Base-by-base conservation (phyloP, 2,329 filamentous ascomycete genomes). In the Dactylellina cionopaga region DNA sequence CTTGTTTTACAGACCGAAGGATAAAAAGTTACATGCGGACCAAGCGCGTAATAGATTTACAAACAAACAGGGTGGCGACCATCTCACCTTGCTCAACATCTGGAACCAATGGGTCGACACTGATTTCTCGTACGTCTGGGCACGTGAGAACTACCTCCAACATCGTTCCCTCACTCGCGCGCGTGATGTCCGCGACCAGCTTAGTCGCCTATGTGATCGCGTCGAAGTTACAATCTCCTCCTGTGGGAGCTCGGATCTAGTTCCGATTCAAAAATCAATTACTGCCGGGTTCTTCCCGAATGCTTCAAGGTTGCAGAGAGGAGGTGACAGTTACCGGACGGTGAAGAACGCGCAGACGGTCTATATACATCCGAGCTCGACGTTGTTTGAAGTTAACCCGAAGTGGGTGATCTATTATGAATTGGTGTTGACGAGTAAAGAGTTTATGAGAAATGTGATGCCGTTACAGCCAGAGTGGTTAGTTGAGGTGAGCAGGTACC, bases 11-110 rank as follows among this genome's bases (percentile, higher is more conserved):
- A 86, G 92, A 0, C 93, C 95, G 17, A 96, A 97, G 79, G 93
- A 99, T 82, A 97, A 98, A 84, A 96, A 96, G 80, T 90, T 97
- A 25, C 92, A 97, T 78, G 95, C 95, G 10, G 94, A 99, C 80
- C 92, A 90, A 74, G 95, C 95, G 0, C 88, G 92, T 11, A 89
- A 90, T 33, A 88, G 94, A 1, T 98, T 98, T 81, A 96, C 92
- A 0, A 84, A 94, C 79, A 92, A 92, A 77, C 92, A 96, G 73
- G 93, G 93, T 33, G 95, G 95, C 41, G 95, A 99, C 79, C 91
- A 96, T 77, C 80, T 95, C 3, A 92, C 92, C 0, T 86, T 96
- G 1, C 87, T 98, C 49, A 96, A 96, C 78, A 90, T 99, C 76
- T 99, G 90, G 88, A 94, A 95, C 77, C 91, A 96, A 80, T 99